Conservation (phyloP, 2,329 filamentous ascomycete genomes). For the Penicillium hesseltinei region DNA sequence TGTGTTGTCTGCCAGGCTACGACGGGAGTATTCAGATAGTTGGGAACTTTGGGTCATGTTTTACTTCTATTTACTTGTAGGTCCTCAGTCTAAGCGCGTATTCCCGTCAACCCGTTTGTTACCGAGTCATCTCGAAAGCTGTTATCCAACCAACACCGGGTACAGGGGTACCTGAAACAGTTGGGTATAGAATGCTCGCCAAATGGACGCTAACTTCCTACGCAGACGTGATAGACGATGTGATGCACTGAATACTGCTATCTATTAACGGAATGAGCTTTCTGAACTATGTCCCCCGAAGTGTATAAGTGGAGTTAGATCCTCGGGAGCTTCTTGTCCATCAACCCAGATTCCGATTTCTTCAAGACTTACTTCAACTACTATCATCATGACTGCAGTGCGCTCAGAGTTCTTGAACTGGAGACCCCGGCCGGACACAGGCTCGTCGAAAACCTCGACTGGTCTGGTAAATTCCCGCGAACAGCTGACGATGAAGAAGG, state of each 20-base stretch:
- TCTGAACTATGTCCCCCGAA: background rate
- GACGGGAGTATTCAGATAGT: too few relatives aligned
- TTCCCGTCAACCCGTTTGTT: background rate
- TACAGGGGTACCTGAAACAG: background rate
- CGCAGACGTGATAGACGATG: background rate
- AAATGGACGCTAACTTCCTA: background rate
- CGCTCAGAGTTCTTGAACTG: too few relatives aligned
- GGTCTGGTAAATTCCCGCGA: too few relatives aligned
- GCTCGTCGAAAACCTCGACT: too few relatives aligned
- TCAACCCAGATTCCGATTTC: background rate
- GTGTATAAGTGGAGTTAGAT: background rate
- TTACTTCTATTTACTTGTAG: background rate
- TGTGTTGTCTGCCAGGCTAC: background rate
- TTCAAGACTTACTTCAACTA: background rate
- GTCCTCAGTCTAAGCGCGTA: background rate
- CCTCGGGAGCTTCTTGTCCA: too few relatives aligned
- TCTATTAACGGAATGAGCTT: background rate
- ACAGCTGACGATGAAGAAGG: too few relatives aligned
- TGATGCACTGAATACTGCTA: background rate
- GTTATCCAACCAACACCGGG: background rate
- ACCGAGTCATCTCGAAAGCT: background rate
- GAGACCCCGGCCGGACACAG: too few relatives aligned
- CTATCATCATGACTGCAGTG: too few relatives aligned
- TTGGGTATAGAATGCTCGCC: background rate
- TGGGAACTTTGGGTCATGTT: background rate